These are phyloP conservation scores for Penicillium sp. DNA, from an alignment of 2,329 filamentous ascomycete genomes.

Conservation along the genomic window DNA sequence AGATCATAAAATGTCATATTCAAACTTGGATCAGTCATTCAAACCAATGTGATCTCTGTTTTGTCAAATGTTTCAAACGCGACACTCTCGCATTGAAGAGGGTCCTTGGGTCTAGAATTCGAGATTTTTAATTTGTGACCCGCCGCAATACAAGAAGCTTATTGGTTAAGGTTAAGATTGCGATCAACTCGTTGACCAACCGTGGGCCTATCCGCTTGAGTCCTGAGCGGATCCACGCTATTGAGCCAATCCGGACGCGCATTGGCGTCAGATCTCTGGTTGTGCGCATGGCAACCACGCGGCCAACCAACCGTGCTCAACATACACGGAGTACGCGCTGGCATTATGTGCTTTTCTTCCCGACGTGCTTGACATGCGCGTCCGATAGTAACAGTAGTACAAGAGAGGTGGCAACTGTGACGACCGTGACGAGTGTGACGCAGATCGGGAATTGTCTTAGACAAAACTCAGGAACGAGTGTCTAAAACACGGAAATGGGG, in stretches of 20 bases:
- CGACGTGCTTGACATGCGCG: no score
- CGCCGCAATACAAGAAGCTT: background rate
- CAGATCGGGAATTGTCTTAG: background rate
- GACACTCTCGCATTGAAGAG: background rate
- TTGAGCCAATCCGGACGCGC: background rate
- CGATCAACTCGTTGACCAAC: background rate
- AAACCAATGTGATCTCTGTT: background rate
- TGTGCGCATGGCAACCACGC: background rate
- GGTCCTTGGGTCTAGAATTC: background rate
- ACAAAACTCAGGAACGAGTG: background rate
- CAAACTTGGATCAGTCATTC: background rate
- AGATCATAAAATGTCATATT: background rate
- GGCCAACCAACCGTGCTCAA: background rate
- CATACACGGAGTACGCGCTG: background rate
- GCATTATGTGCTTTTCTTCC: background rate
- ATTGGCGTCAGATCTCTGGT: background rate
- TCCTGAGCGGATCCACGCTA: background rate
- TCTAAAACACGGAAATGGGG: background rate
- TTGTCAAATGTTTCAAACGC: background rate
- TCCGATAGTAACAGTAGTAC: background rate
- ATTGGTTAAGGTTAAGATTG: background rate
- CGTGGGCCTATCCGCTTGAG: background rate
- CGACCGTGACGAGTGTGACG: background rate
- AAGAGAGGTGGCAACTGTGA: no score
- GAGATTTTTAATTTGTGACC: background rate